Conservation (phyloP, 164 flowering plant genomes). For the Stephania cephalantha region DNA sequence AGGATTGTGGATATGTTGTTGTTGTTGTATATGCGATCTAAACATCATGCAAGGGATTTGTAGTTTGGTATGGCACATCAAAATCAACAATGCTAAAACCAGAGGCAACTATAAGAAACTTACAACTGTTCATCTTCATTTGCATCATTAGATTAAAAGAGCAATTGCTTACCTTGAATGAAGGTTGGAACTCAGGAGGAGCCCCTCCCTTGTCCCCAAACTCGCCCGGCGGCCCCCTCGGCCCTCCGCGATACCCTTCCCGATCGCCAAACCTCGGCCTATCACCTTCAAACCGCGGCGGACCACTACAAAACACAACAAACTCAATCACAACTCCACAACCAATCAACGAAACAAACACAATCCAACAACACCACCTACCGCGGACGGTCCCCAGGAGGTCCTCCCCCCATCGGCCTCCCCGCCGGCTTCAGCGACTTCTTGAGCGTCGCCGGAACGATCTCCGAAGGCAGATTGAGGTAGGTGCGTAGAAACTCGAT, state of each 20-base stretch:
- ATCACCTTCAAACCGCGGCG: slow-evolving; percentile 39
- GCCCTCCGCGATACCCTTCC: slow-evolving; percentile 43
- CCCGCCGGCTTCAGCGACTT: slow-evolving; percentile 42
- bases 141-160: too few species aligned
- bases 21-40: too few species aligned
- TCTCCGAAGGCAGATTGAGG: slow-evolving; percentile 56
- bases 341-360: background rate
- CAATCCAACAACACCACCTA: slow-evolving; percentile 3
- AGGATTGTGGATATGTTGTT: too few species aligned
- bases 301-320: slow-evolving; percentile 24
- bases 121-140: too few species aligned
- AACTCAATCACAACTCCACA: background rate
- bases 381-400: slow-evolving; percentile 48
- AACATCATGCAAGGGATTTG: too few species aligned
- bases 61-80: too few species aligned
- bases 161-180: slow-evolving; percentile 36
- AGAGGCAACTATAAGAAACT: too few species aligned
- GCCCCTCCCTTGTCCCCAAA: slow-evolving; percentile 57
- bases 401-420: slow-evolving; percentile 42
- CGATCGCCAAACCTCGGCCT: slow-evolving; percentile 44
- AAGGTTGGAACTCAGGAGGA: slow-evolving; percentile 54
- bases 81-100: too few species aligned
- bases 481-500: slow-evolving; percentile 49
- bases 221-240: slow-evolving; percentile 38
- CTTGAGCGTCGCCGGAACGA: slow-evolving; percentile 58